Base-by-base conservation (phyloP, 2,329 filamentous ascomycete genomes). In the Aspergillus ibericus region DNA sequence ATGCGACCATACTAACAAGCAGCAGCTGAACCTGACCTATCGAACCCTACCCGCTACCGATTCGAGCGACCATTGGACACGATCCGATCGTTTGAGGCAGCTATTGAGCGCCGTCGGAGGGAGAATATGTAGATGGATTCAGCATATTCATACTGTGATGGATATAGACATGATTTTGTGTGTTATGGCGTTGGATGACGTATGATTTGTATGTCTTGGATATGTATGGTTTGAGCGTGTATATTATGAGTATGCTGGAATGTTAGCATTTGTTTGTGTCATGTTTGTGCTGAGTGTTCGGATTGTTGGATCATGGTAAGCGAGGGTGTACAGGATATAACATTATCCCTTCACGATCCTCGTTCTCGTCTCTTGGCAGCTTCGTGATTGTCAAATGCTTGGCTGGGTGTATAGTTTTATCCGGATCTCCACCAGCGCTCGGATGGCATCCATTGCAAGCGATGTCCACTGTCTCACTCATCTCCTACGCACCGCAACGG, bases 21-120 rank as follows among this genome's bases (percentile, higher is more conserved):
- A 32, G 2, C 69, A 96, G 93, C 85, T 68, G 93, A 97, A 56
- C 93, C 93, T 18, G 93, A 97, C 76, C 84, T 86, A 63, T 96
- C 92, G 42, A 97, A 97, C 71, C 93, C 93, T 13, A 96, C 93
- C 13, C 86, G 93, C 65, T 89, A 85, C 69, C 87, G 92, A 70
- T 88, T 91, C 84, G 93, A 97, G 78, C 88, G 93, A 58, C 93
- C 93, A 20, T 81, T 97, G 47, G 93, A 96, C 69, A 97, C 93
- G 1, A 96, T 97, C 68, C 86, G 91, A 69, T 88, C 89, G 55
- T 96, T 96, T 63, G 91, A 97, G 75, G 90, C 88, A 36, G 91
- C 91, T 54, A 96, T 96, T 69, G 91, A 96, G 68, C 85, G 87
- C 7, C 65, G 68, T 40, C 67, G 67, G 16, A 63, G 66, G 40